phyloP scores from a whole-genome alignment of 2,329 filamentous ascomycete species.

The Allantophomopsis cytisporea region DNA sequence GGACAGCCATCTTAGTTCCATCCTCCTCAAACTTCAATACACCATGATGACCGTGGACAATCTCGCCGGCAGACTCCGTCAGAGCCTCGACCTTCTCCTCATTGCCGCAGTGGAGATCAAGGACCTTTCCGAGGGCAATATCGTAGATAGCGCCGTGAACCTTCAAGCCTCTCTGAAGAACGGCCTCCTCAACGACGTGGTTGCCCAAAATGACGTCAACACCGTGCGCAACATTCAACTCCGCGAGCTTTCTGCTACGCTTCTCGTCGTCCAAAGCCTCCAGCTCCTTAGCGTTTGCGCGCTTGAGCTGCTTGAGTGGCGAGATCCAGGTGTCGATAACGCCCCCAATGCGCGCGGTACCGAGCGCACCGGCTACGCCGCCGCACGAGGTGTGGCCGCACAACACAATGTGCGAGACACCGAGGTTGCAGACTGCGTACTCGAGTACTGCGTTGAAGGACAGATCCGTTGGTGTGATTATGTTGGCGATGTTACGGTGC shows the following conservation, averaged over 20 bases:
- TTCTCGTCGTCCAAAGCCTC: constrained; percentile 36
- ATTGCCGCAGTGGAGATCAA: constrained; percentile 31
- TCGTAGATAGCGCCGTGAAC: constrained; percentile 74
- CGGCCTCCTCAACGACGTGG: constrained; percentile 53
- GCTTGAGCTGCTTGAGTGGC: constrained; percentile 30
- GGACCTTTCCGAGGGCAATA: constrained; percentile 31
- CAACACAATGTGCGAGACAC: constrained; percentile 57
- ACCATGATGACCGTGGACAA: constrained; percentile 33
- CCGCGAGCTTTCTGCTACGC: constrained; percentile 48
- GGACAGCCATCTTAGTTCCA: constrained; percentile 22
- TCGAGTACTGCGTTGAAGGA: constrained; percentile 65
- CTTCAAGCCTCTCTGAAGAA: constrained; percentile 54
- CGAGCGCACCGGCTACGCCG: constrained; percentile 46
- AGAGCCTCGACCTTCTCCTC: constrained; percentile 3
- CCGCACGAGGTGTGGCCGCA: constrained; percentile 58
- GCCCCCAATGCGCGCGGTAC: constrained; percentile 31
- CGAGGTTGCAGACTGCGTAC: constrained; percentile 61
- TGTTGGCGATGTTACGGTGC: constrained; percentile 84
- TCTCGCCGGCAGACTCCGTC: constrained; percentile 3
- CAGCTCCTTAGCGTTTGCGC: constrained; percentile 39
- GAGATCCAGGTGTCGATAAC: constrained; percentile 41
- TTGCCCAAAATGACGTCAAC: constrained; percentile 57
- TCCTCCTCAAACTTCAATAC: constrained; percentile 33
- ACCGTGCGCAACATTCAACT: constrained; percentile 63
- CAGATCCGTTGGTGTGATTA: constrained; percentile 62